These are phyloP conservation scores for Neurospora sp. DNA, from an alignment of 495 filamentous ascomycete genomes.

Conservation along the genomic window DNA sequence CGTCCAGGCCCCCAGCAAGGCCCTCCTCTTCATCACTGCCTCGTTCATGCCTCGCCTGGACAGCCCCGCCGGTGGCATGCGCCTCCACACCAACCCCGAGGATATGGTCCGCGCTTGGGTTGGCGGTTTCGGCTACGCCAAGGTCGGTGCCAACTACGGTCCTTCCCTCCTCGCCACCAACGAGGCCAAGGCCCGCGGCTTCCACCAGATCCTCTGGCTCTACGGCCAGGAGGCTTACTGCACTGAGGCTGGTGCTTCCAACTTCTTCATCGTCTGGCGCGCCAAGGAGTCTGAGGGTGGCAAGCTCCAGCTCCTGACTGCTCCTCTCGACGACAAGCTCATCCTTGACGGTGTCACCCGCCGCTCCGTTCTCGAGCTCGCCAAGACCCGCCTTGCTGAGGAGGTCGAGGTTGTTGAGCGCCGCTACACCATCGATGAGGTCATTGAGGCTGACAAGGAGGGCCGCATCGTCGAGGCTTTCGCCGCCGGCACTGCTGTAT, in stretches of 20 bases:
- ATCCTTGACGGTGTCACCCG: constrained; percentile 83
- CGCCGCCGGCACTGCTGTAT: constrained; percentile 75
- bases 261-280: constrained; percentile 83
- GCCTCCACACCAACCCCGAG: constrained; percentile 64
- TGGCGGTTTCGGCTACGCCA: constrained; percentile 81
- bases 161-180: constrained; percentile 66
- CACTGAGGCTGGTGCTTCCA: constrained; percentile 85
- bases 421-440: constrained; percentile 68
- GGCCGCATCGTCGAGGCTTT: constrained; percentile 78
- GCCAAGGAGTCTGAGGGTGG: constrained; percentile 51
- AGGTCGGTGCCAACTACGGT: constrained; percentile 89
- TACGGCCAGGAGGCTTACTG: constrained; percentile 65
- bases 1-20: constrained; percentile 71
- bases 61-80: constrained; percentile 50
- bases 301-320: constrained; percentile 67
- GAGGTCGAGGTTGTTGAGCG: constrained; percentile 68
- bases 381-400: constrained; percentile 48
- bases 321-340: constrained; percentile 67
- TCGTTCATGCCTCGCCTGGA: constrained; percentile 59
- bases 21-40: constrained; percentile 73
- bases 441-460: constrained; percentile 61
- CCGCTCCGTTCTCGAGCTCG: constrained; percentile 63
- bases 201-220: constrained; percentile 86
- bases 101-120: constrained; percentile 86
- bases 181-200: constrained; percentile 61